These are phyloP conservation scores for Conticribra weissflogii DNA, from an alignment of 108 stramenopile genomes.

Conservation along the genomic window DNA sequence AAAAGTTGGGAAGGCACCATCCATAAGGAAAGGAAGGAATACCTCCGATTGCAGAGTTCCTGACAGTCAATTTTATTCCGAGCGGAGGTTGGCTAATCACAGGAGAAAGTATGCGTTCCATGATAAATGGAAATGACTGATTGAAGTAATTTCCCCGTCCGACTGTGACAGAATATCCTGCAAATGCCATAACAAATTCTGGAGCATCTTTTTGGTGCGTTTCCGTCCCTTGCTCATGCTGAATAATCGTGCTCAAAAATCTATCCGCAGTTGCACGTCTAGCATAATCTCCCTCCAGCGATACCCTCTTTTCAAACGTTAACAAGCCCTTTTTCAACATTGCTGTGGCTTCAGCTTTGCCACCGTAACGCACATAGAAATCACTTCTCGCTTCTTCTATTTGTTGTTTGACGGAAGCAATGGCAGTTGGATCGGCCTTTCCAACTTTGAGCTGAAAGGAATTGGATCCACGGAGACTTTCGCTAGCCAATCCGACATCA, in stretches of 20 bases:
- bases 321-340: conserved; percentile 39
- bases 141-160: conserved; percentile 84
- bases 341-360: conserved; percentile 25
- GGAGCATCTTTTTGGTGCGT: conserved; percentile 10
- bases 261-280: conserved; percentile 26
- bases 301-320: conserved; percentile 24
- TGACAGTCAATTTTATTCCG: conserved; percentile 58
- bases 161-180: conserved; percentile 85
- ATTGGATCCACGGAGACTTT: conserved; percentile 8
- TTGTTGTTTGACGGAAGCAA: conserved; percentile 17
- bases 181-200: conserved; percentile 64
- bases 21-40: conserved; percentile 90
- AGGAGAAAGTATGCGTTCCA: conserved; percentile 57
- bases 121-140: conserved; percentile 80
- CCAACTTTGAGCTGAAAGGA: neutral
- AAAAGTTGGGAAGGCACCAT: conserved; percentile 82
- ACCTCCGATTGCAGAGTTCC: conserved; percentile 88
- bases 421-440: conserved; percentile 3
- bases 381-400: conserved; percentile 26
- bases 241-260: conserved; percentile 21
- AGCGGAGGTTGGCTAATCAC: conserved; percentile 32
- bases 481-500: no score
- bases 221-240: conserved; percentile 18
- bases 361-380: conserved; percentile 49
- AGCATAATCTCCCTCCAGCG: neutral